A percentile compares a stretch with the other conserved stretches of the same genome.
Conservation (phyloP, 2,329 filamentous ascomycete genomes). For the Ceratocystis albifundus region DNA sequence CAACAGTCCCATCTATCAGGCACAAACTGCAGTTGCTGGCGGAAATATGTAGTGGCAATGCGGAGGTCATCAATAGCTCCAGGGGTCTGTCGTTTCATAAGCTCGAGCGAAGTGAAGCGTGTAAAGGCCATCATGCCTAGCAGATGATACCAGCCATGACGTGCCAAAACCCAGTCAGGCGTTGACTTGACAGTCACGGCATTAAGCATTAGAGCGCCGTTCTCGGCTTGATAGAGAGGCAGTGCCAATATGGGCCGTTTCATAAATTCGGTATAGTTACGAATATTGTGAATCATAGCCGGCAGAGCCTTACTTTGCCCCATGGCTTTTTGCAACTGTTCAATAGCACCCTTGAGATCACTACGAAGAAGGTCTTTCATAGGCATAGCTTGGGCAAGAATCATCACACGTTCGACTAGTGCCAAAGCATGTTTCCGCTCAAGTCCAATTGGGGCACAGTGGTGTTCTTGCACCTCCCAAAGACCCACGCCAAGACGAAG, state of each 20-base stretch:
- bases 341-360: slow-evolving; percentile 78
- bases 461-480: slow-evolving; percentile 63
- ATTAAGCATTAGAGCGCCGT: slow-evolving; percentile 63
- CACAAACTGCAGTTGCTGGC: slow-evolving; percentile 72
- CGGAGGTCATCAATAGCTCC: slow-evolving; percentile 75
- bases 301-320: slow-evolving; percentile 66
- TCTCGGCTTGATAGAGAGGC: slow-evolving; percentile 66
- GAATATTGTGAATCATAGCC: slow-evolving; percentile 75
- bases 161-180: slow-evolving; percentile 56
- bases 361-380: slow-evolving; percentile 88
- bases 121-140: slow-evolving; percentile 79
- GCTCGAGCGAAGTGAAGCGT: slow-evolving; percentile 62
- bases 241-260: slow-evolving; percentile 75
- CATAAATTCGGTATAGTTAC: slow-evolving; percentile 68
- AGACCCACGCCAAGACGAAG: slow-evolving; percentile 60
- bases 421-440: slow-evolving; percentile 70
- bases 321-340: slow-evolving; percentile 82
- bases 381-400: slow-evolving; percentile 68
- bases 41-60: slow-evolving; percentile 66
- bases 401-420: slow-evolving; percentile 72
- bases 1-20: slow-evolving; percentile 78
- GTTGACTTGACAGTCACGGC: slow-evolving; percentile 55
- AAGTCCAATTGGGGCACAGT: slow-evolving; percentile 62
- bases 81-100: slow-evolving; percentile 62
- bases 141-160: slow-evolving; percentile 83